phyloP scores from a whole-genome alignment of 2,329 filamentous ascomycete species.

The Sporothrix luriei region DNA sequence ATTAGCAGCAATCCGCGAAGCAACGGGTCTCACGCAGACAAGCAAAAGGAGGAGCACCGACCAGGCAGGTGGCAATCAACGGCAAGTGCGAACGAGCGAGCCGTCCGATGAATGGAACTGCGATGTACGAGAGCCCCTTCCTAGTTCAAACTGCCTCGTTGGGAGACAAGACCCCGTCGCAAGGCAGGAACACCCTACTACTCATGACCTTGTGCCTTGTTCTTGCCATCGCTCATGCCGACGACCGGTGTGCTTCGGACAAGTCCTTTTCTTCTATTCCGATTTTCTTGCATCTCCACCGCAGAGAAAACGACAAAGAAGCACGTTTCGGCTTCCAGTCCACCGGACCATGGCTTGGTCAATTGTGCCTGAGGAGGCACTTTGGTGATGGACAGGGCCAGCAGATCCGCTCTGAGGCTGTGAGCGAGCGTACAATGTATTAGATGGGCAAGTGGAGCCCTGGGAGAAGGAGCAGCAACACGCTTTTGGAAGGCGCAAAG shows the following conservation, averaged over 20 bases:
- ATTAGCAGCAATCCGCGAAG: neutral
- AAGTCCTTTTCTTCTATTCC: neutral
- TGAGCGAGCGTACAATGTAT: constrained; percentile 9
- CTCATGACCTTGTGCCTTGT: constrained; percentile 13
- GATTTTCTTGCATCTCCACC: neutral
- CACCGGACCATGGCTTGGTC: constrained; percentile 13
- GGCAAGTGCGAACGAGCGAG: neutral
- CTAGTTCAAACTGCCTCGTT: neutral
- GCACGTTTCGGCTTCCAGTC: neutral
- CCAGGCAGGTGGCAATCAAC: too few species aligned
- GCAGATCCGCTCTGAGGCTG: constrained; percentile 5
- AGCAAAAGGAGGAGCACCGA: neutral
- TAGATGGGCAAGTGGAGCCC: neutral
- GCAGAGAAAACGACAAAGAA: neutral
- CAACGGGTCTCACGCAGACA: neutral
- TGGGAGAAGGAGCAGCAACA: constrained; percentile 18
- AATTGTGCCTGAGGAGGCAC: constrained; percentile 13
- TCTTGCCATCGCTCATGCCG: neutral
- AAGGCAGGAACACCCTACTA: constrained; percentile 3
- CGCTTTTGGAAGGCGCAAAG: neutral
- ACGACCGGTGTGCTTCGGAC: neutral
- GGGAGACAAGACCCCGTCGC: neutral
- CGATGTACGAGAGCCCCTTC: neutral
- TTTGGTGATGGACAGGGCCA: neutral
- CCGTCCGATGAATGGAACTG: neutral